Percentiles rank a stretch among this genome's conserved stretches.
phyloP scores from a whole-genome alignment of 2,329 filamentous ascomycete species.

The Sporothrix humicola region DNA sequence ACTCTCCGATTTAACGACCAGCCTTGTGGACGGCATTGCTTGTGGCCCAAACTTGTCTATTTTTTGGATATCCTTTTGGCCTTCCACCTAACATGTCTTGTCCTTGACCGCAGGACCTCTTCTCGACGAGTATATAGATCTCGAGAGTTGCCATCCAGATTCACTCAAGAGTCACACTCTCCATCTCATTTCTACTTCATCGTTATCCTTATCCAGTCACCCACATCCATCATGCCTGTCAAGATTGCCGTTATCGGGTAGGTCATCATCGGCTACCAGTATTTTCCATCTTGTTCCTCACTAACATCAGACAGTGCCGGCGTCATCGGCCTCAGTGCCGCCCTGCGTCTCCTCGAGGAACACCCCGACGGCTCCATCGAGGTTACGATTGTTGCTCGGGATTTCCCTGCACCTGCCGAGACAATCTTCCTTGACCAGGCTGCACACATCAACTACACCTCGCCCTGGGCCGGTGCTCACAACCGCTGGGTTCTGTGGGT shows the following conservation, averaged over 20 bases:
- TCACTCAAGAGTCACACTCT: not conserved
- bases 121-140: slow-evolving; percentile 12
- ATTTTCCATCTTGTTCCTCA: not conserved
- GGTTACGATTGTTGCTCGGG: slow-evolving; percentile 53
- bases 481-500: slow-evolving; percentile 57
- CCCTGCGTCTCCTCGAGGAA: slow-evolving; percentile 52
- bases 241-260: slow-evolving; percentile 36
- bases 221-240: slow-evolving; percentile 16
- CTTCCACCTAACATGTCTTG: not conserved
- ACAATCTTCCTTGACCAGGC: slow-evolving; percentile 47
- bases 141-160: not conserved
- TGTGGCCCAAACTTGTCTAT: not conserved
- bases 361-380: slow-evolving; percentile 42
- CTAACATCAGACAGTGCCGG: slow-evolving; percentile 52
- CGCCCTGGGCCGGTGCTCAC: slow-evolving; percentile 63
- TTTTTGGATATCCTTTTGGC: not conserved
- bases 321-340: slow-evolving; percentile 58
- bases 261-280: not conserved
- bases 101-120: not conserved
- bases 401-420: slow-evolving; percentile 56
- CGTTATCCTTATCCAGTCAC: not conserved
- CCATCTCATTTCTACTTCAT: not conserved
- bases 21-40: slow-evolving; percentile 8
- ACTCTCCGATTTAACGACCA: not conserved
- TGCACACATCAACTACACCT: slow-evolving; percentile 58